Base-by-base conservation (phyloP, 257 asterid species). In the Rhazya stricta region DNA sequence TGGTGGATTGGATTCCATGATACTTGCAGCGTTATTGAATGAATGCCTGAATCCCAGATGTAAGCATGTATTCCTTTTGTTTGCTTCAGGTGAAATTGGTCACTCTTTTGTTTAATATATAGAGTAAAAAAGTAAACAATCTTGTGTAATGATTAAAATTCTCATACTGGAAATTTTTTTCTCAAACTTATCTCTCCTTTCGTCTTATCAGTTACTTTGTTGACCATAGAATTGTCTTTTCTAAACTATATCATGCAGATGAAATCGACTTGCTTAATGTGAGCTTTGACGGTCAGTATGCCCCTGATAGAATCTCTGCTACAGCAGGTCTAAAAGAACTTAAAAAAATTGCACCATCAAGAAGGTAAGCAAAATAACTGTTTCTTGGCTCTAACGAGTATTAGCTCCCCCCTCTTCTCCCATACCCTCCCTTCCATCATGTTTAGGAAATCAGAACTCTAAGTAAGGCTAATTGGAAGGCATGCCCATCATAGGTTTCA, bases 1-100 rank as follows among this genome's bases (percentile, higher is more conserved):
- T 74, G 99, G 99, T 65, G 99, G 99, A 72, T 77, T 94, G 68
- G 99, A 94, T 87, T 92, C 97, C 50, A 94, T 94, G 99, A 90
- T 94, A 76, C 87, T 94, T 81, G 94, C 98, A 73, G 97, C 96
- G 18, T 82, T 94, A 78, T 83, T 87, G 76, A 89, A 94, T 85
- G 89, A 87, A 79, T 94, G 98, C 89, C 82, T 92, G 74, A 88
- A 87, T 86, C 75, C 89, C 73, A 83, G 87, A 73, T 88, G 99
- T 94, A 79, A 88, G 96, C 67, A 60, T 82, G 68, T 50, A 39
- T 71, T 71, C 46, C 36, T 36, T 72, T 36, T 36, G 61, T 65
- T 68, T 69, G 62, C 34, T 53, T 56, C 42, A 16, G 70, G 34
- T 67, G 41, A 23, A 23, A 42, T 15, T 56, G 6, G 32, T 32